These are phyloP conservation scores for Solioccasus polychromus DNA, from an alignment of 768 basidiomycete species.

Conservation along the genomic window DNA sequence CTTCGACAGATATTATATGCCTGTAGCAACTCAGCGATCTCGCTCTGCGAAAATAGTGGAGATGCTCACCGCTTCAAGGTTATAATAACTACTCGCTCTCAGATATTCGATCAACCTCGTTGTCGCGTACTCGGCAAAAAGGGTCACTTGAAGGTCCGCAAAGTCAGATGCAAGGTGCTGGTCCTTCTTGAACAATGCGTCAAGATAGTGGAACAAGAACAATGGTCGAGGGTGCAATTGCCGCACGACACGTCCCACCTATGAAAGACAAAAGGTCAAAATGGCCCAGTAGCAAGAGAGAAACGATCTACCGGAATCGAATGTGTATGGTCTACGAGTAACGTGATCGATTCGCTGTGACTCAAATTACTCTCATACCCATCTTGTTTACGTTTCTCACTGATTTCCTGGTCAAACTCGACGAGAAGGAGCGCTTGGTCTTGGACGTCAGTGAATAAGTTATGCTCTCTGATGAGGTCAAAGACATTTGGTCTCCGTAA, in stretches of 20 bases:
- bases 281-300: not conserved
- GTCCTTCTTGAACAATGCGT: slow-evolving; percentile 86
- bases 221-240: slow-evolving; percentile 74
- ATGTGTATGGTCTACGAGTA: slow-evolving; percentile 92
- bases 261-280: slow-evolving; percentile 2
- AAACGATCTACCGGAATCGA: slow-evolving; percentile 79
- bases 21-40: slow-evolving; percentile 34
- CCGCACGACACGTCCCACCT: slow-evolving; percentile 87
- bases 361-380: slow-evolving; percentile 38
- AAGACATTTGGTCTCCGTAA: slow-evolving; percentile 88
- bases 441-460: slow-evolving; percentile 91
- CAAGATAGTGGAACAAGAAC: slow-evolving; percentile 91
- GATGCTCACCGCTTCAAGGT: slow-evolving; percentile 66
- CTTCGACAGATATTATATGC: slow-evolving; percentile 85
- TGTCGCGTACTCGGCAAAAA: slow-evolving; percentile 88
- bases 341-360: slow-evolving; percentile 74
- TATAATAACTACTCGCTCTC: slow-evolving; percentile 88
- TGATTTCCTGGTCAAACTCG: slow-evolving; percentile 90
- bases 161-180: slow-evolving; percentile 75
- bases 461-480: slow-evolving; percentile 89
- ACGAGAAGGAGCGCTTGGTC: slow-evolving; percentile 91
- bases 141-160: slow-evolving; percentile 83
- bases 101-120: slow-evolving; percentile 84
- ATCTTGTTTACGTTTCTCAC: slow-evolving; percentile 50
- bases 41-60: not conserved